Evolutionary conservation across 2,329 filamentous ascomycete genomes (phyloP), one percentile per base, ranked within the genome.

Genomic region (Tympanopsis confertula): DNA sequence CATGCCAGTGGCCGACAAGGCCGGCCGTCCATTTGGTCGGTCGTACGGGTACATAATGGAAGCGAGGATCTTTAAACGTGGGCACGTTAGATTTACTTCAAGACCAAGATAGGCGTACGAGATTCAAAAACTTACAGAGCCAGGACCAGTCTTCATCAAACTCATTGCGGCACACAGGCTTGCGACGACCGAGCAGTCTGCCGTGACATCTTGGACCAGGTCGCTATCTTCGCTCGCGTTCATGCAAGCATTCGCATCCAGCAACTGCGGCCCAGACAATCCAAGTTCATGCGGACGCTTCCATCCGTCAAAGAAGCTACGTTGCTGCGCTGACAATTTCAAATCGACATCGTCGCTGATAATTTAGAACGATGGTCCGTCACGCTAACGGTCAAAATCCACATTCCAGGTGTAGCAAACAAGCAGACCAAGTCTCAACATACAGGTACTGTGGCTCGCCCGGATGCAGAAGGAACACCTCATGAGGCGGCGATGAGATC

Each of bases 121-220:
- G 18, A 13, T 35, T 20, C 12, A 40, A 10, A 22, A 36, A 50
- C 63, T 45, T 64, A 86, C 83, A 55, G 79, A 78, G 26, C 71
- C 68, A 56, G 82, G 71, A 2, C 81, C 82, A 14, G 78, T 77
- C 43, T 79, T 70, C 5, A 79, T 69, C 44, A 84, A 72, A 29
- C 78, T 78, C 42, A 82, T 78, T 18, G 76, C 80, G 19, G 88
- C 87, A 54, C 88, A 95, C 4, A 98, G 69, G 54, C 89, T 95
- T 13, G 91, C 91, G 19, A 98, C 89, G 3, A 98, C 89, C 2
- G 91, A 96, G 54, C 91, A 98, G 56, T 98, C 91, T 1, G 89
- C 91, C 4, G 89, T 88, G 41, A 94, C 78, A 57, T 98, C 91
- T 58, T 98, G 91, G 3, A 95, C 87, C 5, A 98, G 71, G 56